Conservation (phyloP, 2,329 filamentous ascomycete species). For the Fusarium concolor region DNA sequence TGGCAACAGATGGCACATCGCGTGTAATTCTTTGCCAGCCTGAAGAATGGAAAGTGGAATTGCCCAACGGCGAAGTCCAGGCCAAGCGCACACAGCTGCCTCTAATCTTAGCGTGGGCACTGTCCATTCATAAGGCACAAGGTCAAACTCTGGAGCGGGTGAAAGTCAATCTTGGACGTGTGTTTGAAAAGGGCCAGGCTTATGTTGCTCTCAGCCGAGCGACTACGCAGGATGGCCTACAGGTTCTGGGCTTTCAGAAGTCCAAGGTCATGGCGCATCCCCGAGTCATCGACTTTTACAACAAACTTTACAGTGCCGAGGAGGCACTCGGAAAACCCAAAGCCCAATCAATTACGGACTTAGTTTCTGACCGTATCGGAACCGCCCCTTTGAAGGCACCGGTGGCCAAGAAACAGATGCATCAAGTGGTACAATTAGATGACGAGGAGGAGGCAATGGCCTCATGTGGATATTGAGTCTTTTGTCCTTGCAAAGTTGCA, state of each 20-base stretch:
- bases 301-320: constrained; percentile 80
- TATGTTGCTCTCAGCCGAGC: constrained; percentile 97
- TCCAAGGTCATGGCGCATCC: constrained; percentile 94
- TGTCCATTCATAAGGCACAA: constrained; percentile 98
- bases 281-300: constrained; percentile 86
- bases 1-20: constrained; percentile 76
- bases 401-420: constrained; percentile 31
- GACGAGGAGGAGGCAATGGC: constrained; percentile 64
- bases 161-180: constrained; percentile 89
- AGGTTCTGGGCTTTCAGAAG: constrained; percentile 89
- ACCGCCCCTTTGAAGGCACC: constrained; percentile 27
- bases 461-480: constrained; percentile 55
- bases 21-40: constrained; percentile 78
- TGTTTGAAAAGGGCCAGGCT: constrained; percentile 97
- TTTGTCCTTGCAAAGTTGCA: neutral
- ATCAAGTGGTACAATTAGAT: constrained; percentile 52
- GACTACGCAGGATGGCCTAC: constrained; percentile 85
- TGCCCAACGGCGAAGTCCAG: constrained; percentile 94
- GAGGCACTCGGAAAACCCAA: constrained; percentile 54
- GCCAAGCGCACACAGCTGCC: constrained; percentile 86
- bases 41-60: constrained; percentile 95
- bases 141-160: constrained; percentile 94
- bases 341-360: constrained; percentile 53
- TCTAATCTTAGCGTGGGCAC: constrained; percentile 93
- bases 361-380: constrained; percentile 53